Evolutionary conservation across 345 rosid genomes (phyloP).

Genomic region (Euclidium syriacum): DNA sequence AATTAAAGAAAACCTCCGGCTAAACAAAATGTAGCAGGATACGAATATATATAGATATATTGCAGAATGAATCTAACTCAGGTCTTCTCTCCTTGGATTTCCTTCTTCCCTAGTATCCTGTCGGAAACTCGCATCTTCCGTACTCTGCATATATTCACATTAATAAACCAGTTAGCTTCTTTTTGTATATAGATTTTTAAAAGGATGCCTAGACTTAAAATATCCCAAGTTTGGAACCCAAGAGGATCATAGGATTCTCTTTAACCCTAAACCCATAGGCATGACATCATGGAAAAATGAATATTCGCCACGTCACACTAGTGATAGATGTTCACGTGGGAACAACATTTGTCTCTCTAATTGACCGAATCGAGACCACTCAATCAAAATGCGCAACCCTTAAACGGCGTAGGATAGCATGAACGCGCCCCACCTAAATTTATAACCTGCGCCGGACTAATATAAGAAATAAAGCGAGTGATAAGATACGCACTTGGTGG

Average conservation of each 20-base stretch:
- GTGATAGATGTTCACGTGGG: slow-evolving; percentile 21
- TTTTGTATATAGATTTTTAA: not conserved
- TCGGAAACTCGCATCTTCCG: slow-evolving; percentile 60
- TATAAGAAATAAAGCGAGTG: not conserved
- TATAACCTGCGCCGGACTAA: not conserved
- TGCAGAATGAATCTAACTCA: slow-evolving; percentile 12
- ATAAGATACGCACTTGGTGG: slow-evolving; percentile 60
- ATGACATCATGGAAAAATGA: too few species aligned
- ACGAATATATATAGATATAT: slow-evolving; percentile 3
- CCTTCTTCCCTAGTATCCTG: slow-evolving; percentile 41
- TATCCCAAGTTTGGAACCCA: not conserved
- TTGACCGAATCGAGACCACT: not conserved
- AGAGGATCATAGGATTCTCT: slow-evolving; percentile 20
- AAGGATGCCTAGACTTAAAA: not conserved
- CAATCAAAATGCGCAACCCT: slow-evolving; percentile 9
- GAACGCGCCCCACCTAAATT: not conserved
- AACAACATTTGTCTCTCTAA: not conserved
- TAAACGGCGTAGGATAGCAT: not conserved
- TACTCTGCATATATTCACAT: slow-evolving; percentile 43
- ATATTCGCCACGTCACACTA: slow-evolving; percentile 1
- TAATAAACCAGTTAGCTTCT: slow-evolving; percentile 2
- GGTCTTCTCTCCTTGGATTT: slow-evolving; percentile 2
- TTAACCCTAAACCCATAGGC: not conserved
- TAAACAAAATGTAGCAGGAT: slow-evolving; percentile 13
- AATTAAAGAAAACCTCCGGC: slow-evolving; percentile 9